Base-by-base conservation (phyloP, 805 yeast genomes). In the Saccharomycopsis babjevae region DNA sequence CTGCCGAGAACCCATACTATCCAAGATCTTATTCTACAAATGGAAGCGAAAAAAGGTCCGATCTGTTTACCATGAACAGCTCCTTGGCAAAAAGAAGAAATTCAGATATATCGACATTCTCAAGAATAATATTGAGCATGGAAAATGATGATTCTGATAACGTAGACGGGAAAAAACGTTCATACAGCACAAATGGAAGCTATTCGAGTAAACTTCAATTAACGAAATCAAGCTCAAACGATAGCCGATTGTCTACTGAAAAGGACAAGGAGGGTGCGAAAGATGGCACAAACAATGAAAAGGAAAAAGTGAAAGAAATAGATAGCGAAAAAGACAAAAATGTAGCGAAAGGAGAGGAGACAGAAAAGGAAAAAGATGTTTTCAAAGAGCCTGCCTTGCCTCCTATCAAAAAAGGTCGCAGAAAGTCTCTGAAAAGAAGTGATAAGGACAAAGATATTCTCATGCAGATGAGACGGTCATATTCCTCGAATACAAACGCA, bases 1-100 rank as follows among this genome's bases (percentile, higher is more conserved):
- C 65, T 16, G 61, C 58, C 11, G 50, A 28, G 28, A 63, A 63
- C 39, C 65, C 65, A 25, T 62, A 50, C 38, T 62, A 60, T 42
- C 57, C 63, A 11, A 42, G 65, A n/a, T 63, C 65, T 8, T 63
- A 55, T 36, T 59, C 61, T 22, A 36, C 52, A 25, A 46, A 46
- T 13, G 52, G 52, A 2, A 46, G 13, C 28, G 52, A 46, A 25
- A 46, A 46, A 46, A 20, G 52, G 6, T 46, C 52, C 7, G 52
- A 46, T 22, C 52, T 46, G 32, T 46, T 46, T 15, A 22, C 32
- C 28, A 46, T 46, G 13, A 46, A 46, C 32, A 22, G 28, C 25
- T 46, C 52, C 8, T 46, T 46, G n/a, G 52, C 32, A 46, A 46
- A 22, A 11, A 18, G 52, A 22, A 46, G 52, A 46, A 46, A 46